These are phyloP conservation scores for Coccomyxa sp. DNA, from an alignment of 139 green algal genomes.

Conservation along the genomic window DNA sequence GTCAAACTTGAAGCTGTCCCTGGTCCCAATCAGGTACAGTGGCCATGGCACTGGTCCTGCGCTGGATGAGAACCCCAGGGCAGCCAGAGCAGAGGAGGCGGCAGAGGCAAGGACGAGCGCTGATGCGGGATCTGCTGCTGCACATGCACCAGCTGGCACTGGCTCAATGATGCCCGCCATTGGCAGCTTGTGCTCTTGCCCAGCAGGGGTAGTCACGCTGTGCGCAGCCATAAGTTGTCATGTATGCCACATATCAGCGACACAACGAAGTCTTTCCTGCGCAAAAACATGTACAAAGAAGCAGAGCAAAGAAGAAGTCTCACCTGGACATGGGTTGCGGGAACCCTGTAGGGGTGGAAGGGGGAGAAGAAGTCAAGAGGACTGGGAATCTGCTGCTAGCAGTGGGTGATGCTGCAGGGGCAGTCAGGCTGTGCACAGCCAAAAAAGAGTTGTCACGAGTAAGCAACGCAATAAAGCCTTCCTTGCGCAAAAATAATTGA, in stretches of 20 bases:
- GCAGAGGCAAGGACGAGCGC: conserved; percentile 4
- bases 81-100: background rate
- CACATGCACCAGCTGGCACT: background rate
- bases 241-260: background rate
- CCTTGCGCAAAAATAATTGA: too few species aligned
- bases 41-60: conserved; percentile 47
- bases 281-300: too few species aligned
- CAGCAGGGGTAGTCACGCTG: background rate
- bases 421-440: too few species aligned
- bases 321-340: too few species aligned
- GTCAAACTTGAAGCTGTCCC: conserved; percentile 49
- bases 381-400: too few species aligned
- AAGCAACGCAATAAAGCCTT: too few species aligned
- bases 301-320: too few species aligned
- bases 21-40: conserved; percentile 58
- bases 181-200: background rate
- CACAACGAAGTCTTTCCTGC: too few species aligned
- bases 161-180: background rate
- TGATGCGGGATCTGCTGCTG: background rate
- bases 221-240: background rate
- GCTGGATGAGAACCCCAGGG: background rate
- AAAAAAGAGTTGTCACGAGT: too few species aligned
- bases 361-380: too few species aligned
- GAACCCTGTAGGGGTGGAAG: too few species aligned
- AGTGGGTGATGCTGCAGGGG: too few species aligned